These are phyloP conservation scores for Erodium maritimum DNA, from an alignment of 345 rosid genomes.

Conservation along the genomic window DNA sequence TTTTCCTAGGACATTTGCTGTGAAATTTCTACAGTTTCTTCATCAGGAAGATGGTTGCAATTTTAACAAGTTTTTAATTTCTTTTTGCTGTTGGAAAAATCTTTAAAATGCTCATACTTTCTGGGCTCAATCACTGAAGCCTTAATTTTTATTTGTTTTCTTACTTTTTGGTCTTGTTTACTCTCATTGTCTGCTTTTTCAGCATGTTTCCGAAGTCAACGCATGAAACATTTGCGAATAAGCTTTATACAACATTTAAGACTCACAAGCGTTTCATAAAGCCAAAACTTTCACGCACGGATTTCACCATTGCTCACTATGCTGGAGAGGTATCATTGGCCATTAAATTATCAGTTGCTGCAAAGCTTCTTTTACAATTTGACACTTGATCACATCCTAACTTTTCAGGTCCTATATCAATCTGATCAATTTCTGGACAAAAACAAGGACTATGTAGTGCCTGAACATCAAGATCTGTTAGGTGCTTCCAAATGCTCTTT, in stretches of 20 bases:
- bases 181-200: slow-evolving; percentile 12
- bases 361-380: background rate
- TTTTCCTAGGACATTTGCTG: background rate
- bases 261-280: slow-evolving; percentile 75
- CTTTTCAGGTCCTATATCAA: slow-evolving; percentile 73
- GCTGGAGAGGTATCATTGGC: slow-evolving; percentile 74
- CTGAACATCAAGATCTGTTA: slow-evolving; percentile 85
- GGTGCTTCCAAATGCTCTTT: slow-evolving; percentile 67
- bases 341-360: slow-evolving; percentile 1
- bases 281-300: slow-evolving; percentile 91
- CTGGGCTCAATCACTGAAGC: background rate
- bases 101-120: background rate
- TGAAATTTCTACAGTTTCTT: too few relatives aligned
- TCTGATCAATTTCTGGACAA: slow-evolving; percentile 92
- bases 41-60: too few relatives aligned
- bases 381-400: background rate
- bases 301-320: slow-evolving; percentile 78
- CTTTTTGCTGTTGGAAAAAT: background rate
- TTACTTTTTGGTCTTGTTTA: too few relatives aligned
- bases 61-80: too few relatives aligned
- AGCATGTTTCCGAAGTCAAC: slow-evolving; percentile 99
- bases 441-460: slow-evolving; percentile 90
- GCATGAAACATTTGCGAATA: slow-evolving; percentile 87
- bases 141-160: too few relatives aligned
- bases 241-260: slow-evolving; percentile 89